Conservation (phyloP, 1,139 yeast genomes). For the Geotrichum fermentans region DNA sequence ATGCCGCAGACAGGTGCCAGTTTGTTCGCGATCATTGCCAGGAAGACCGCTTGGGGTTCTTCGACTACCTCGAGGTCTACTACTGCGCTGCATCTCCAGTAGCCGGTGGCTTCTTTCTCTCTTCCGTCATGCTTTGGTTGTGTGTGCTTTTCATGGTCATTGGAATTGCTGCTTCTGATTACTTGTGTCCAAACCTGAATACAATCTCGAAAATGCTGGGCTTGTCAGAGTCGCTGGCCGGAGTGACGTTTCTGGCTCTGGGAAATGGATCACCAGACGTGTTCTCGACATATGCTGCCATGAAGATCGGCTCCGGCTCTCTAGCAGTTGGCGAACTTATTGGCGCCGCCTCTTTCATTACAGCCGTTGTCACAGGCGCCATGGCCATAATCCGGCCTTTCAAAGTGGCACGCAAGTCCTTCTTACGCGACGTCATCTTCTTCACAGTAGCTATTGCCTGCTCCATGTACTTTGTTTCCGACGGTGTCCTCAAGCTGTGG, state of each 20-base stretch:
- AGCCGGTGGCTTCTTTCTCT: slow-evolving; percentile 20
- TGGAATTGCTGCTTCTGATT: slow-evolving; percentile 73
- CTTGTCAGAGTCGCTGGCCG: slow-evolving; percentile 75
- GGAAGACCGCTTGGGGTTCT: slow-evolving; percentile 31
- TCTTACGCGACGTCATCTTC: slow-evolving; percentile 54
- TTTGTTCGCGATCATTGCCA: slow-evolving; percentile 35
- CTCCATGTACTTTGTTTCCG: slow-evolving; percentile 42
- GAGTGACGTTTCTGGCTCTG: slow-evolving; percentile 79
- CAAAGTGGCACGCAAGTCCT: slow-evolving; percentile 47
- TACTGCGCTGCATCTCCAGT: slow-evolving; percentile 31
- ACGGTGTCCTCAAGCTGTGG: slow-evolving; percentile 44
- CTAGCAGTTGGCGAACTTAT: slow-evolving; percentile 83
- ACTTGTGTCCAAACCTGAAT: slow-evolving; percentile 66
- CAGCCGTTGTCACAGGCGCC: slow-evolving; percentile 68
- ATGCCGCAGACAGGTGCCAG: slow-evolving; percentile 32
- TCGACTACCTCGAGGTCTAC: slow-evolving; percentile 35
- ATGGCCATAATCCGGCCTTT: slow-evolving; percentile 70
- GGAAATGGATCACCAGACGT: slow-evolving; percentile 95
- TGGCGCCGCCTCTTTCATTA: slow-evolving; percentile 80
- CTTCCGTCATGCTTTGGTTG: slow-evolving; percentile 33
- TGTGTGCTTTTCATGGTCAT: slow-evolving; percentile 51
- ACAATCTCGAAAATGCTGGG: slow-evolving; percentile 55
- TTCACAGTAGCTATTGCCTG: slow-evolving; percentile 47
- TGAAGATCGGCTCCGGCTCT: slow-evolving; percentile 60
- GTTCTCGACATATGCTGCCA: slow-evolving; percentile 75